phyloP scores from a whole-genome alignment of 306 rosid genomes.

The Lathyrus tuberosus region DNA sequence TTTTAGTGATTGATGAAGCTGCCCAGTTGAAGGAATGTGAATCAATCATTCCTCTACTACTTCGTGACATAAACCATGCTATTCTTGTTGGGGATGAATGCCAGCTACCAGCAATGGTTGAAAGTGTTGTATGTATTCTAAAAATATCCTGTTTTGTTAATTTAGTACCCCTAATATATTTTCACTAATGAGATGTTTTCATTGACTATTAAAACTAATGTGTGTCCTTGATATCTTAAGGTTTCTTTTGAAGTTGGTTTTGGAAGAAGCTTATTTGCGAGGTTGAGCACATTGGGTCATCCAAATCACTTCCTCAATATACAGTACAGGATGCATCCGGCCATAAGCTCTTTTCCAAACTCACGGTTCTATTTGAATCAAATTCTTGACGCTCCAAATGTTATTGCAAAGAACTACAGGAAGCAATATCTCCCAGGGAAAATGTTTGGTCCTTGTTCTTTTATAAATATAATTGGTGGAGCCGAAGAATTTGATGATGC shows the following conservation, averaged over 20 bases:
- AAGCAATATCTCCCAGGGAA: slow-evolving; percentile 57
- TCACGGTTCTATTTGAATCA: slow-evolving; percentile 51
- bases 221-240: slow-evolving; percentile 40
- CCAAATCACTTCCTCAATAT: slow-evolving; percentile 60
- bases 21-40: slow-evolving; percentile 82
- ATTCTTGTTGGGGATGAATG: slow-evolving; percentile 80
- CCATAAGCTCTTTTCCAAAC: slow-evolving; percentile 75
- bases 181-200: neutral
- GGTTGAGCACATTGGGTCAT: slow-evolving; percentile 55
- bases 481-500: slow-evolving; percentile 72
- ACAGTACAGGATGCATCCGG: slow-evolving; percentile 90
- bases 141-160: neutral
- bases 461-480: slow-evolving; percentile 70
- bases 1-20: slow-evolving; percentile 82
- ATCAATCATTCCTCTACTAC: slow-evolving; percentile 67
- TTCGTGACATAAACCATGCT: slow-evolving; percentile 56
- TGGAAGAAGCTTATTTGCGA: slow-evolving; percentile 77
- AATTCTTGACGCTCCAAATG: slow-evolving; percentile 65
- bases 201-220: slow-evolving; percentile 12
- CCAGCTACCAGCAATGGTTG: slow-evolving; percentile 74
- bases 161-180: neutral
- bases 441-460: slow-evolving; percentile 80
- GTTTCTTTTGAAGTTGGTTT: slow-evolving; percentile 61
- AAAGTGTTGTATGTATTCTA: slow-evolving; percentile 58
- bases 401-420: slow-evolving; percentile 44